A percentile compares a stretch with the other conserved stretches of the same genome.
phyloP scores from a whole-genome alignment of 805 yeast genomes.

The Schizosaccharomyces cryophilus region DNA sequence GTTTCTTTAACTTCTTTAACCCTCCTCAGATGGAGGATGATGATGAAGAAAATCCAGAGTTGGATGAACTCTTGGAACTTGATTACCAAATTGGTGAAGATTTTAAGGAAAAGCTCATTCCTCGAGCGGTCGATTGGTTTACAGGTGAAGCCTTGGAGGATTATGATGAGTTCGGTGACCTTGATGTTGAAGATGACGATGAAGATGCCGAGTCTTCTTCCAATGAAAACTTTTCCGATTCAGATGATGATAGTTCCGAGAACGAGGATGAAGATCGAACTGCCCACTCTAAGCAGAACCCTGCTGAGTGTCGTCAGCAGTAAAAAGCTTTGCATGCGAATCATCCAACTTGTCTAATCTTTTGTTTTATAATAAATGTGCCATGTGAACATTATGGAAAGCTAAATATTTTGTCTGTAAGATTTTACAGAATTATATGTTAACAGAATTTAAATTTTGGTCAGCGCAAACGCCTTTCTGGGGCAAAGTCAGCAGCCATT shows the following conservation, averaged over 20 bases:
- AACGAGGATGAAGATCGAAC: background rate
- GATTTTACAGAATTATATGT: too few species aligned
- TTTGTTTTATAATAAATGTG: too few species aligned
- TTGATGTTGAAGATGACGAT: constrained; percentile 35
- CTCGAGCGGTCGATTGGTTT: constrained; percentile 95
- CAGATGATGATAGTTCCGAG: constrained; percentile 14
- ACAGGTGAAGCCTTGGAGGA: constrained; percentile 80
- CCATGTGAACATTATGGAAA: too few species aligned
- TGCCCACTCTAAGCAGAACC: constrained; percentile 20
- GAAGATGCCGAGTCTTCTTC: constrained; percentile 23
- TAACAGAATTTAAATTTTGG: too few species aligned
- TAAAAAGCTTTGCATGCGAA: constrained; percentile 5
- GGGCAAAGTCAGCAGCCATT: too few species aligned
- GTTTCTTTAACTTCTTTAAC: constrained; percentile 84
- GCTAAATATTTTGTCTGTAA: too few species aligned
- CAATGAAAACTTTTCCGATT: constrained; percentile 19
- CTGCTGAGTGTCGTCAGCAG: constrained; percentile 37
- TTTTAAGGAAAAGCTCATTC: constrained; percentile 81
- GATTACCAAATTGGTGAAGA: constrained; percentile 94
- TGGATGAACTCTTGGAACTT: constrained; percentile 64
- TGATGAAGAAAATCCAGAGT: constrained; percentile 26
- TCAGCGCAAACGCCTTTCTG: too few species aligned
- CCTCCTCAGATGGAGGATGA: constrained; percentile 48
- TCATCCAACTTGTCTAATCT: too few species aligned
- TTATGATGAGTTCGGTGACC: constrained; percentile 36